phyloP scores from a whole-genome alignment of 2,329 filamentous ascomycete genomes.

The Sporothrix brunneoviolacea region DNA sequence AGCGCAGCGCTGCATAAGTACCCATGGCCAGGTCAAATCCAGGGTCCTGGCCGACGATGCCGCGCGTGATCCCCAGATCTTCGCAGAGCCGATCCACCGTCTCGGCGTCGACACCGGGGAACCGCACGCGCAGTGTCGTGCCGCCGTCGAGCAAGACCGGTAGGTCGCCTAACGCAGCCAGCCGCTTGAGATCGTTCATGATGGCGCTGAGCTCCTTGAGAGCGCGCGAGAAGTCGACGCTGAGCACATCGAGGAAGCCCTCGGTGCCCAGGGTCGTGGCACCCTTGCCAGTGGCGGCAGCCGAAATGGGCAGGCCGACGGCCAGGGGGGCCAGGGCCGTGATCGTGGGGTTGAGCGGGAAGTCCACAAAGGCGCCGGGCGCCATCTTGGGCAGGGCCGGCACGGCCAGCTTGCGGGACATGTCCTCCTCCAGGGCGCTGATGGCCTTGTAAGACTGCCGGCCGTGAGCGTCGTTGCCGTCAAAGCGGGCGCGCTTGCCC shows the following conservation, averaged over 20 bases:
- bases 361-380: slow-evolving; percentile 78
- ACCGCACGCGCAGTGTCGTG: slow-evolving; percentile 69
- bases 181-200: slow-evolving; percentile 71
- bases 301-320: background rate
- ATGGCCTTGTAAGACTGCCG: slow-evolving; percentile 74
- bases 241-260: slow-evolving; percentile 77
- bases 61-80: slow-evolving; percentile 77
- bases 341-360: slow-evolving; percentile 79
- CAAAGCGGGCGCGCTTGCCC: slow-evolving; percentile 80
- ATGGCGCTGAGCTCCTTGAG: slow-evolving; percentile 76
- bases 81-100: slow-evolving; percentile 78
- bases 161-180: slow-evolving; percentile 74
- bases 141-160: slow-evolving; percentile 64
- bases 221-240: slow-evolving; percentile 79
- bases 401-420: slow-evolving; percentile 58
- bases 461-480: slow-evolving; percentile 66
- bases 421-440: slow-evolving; percentile 67
- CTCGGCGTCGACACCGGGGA: slow-evolving; percentile 80
- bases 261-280: slow-evolving; percentile 63
- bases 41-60: slow-evolving; percentile 68
- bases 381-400: slow-evolving; percentile 18
- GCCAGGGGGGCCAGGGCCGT: slow-evolving; percentile 75
- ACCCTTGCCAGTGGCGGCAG: background rate
- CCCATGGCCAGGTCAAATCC: slow-evolving; percentile 64
- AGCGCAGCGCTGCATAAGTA: slow-evolving; percentile 68